These are phyloP conservation scores for Phylloporus arenicola DNA, from an alignment of 768 basidiomycete genomes.

Conservation along the genomic window DNA sequence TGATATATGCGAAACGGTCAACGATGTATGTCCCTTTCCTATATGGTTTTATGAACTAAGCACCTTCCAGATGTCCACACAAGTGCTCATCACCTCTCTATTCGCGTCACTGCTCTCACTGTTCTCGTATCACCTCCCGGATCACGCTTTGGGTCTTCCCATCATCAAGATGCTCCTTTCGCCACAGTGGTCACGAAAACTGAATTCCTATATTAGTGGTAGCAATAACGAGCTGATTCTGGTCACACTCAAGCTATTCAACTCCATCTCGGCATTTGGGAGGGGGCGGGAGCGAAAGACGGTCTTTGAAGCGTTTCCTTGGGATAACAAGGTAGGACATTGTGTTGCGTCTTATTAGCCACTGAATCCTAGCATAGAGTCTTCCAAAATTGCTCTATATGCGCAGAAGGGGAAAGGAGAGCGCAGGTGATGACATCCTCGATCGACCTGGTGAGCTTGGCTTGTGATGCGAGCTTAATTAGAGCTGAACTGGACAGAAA, in stretches of 20 bases:
- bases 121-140: slow-evolving; percentile 62
- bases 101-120: slow-evolving; percentile 58
- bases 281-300: slow-evolving; percentile 60
- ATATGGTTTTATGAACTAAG: background rate
- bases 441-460: slow-evolving; percentile 49
- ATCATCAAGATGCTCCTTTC: slow-evolving; percentile 59
- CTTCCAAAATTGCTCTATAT: slow-evolving; percentile 64
- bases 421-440: slow-evolving; percentile 36
- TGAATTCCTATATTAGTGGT: slow-evolving; percentile 61
- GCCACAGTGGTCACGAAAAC: slow-evolving; percentile 46
- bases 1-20: slow-evolving; percentile 50
- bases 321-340: slow-evolving; percentile 64
- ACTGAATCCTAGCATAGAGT: slow-evolving; percentile 35
- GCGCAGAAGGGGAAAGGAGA: slow-evolving; percentile 55
- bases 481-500: slow-evolving; percentile 22
- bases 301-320: slow-evolving; percentile 65
- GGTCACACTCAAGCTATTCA: slow-evolving; percentile 58
- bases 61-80: slow-evolving; percentile 35
- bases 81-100: slow-evolving; percentile 44
- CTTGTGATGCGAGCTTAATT: background rate
- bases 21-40: slow-evolving; percentile 37
- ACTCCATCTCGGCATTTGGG: slow-evolving; percentile 55
- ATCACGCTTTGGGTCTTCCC: slow-evolving; percentile 56
- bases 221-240: slow-evolving; percentile 62
- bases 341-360: background rate